Conservation (phyloP, 176 grass and related monocot genomes). For the Dendrocalamus sinicus region DNA sequence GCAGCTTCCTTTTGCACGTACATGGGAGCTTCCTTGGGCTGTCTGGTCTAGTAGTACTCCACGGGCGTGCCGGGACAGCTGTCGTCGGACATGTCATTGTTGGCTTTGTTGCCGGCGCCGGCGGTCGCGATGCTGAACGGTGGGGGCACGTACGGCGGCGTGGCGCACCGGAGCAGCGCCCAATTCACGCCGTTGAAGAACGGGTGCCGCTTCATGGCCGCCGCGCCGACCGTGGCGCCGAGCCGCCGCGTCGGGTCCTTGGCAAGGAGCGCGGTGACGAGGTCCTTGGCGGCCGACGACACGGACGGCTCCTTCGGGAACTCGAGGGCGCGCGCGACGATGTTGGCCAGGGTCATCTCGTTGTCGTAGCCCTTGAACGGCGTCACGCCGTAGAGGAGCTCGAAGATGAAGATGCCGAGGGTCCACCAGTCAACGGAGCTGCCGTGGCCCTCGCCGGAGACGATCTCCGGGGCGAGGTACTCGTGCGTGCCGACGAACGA, state of each 20-base stretch:
- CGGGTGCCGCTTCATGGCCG: slow-evolving; percentile 75
- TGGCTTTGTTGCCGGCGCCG: neutral
- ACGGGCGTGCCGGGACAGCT: slow-evolving; percentile 72
- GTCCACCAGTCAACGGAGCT: slow-evolving; percentile 98
- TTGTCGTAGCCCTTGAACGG: slow-evolving; percentile 90
- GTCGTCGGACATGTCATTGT: slow-evolving; percentile 57
- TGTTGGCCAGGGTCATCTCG: slow-evolving; percentile 88
- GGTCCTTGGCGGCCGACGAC: slow-evolving; percentile 59
- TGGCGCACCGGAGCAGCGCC: slow-evolving; percentile 80
- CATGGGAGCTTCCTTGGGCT: slow-evolving; percentile 6
- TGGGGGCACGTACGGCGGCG: slow-evolving; percentile 67
- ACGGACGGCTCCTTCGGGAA: slow-evolving; percentile 78
- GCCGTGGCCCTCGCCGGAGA: slow-evolving; percentile 92
- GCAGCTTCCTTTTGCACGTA: slow-evolving; percentile 23
- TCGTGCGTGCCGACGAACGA: slow-evolving; percentile 98
- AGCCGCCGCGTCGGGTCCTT: slow-evolving; percentile 79
- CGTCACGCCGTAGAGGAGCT: slow-evolving; percentile 90
- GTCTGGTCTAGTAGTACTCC: slow-evolving; percentile 62
- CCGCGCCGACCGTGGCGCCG: slow-evolving; percentile 75
- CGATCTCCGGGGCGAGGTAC: slow-evolving; percentile 94
- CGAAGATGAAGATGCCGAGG: slow-evolving; percentile 82
- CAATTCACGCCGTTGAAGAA: slow-evolving; percentile 89
- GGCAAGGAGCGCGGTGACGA: slow-evolving; percentile 65
- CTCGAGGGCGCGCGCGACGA: slow-evolving; percentile 91
- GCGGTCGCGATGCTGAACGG: slow-evolving; percentile 32